A percentile compares a stretch with the other conserved stretches of the same genome.
Evolutionary conservation across 1,139 yeast species (phyloP).

Genomic region (Arxiozyma heterogenica): DNA sequence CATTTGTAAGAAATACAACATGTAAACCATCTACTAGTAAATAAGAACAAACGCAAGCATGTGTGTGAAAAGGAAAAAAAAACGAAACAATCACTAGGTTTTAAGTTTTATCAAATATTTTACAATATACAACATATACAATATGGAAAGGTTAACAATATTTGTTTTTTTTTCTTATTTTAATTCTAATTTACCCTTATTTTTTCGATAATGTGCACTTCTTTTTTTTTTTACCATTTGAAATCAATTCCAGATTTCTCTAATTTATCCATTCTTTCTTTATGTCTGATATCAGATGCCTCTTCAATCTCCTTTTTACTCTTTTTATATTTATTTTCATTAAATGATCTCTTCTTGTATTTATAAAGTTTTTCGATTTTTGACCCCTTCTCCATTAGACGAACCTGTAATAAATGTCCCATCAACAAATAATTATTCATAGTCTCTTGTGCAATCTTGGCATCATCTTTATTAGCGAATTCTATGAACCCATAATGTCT

Average conservation of each 20-base stretch:
- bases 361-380: conserved; percentile 53
- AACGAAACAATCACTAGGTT: too few species aligned
- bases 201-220: neutral
- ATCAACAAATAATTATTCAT: conserved; percentile 89
- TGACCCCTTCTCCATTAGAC: conserved; percentile 40
- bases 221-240: conserved; percentile 19
- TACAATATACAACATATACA: neutral
- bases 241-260: conserved; percentile 30
- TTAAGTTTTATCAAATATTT: neutral
- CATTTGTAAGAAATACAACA: too few species aligned
- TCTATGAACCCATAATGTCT: conserved; percentile 91
- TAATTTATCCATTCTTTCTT: conserved; percentile 29
- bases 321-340: conserved; percentile 40
- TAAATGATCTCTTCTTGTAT: conserved; percentile 42
- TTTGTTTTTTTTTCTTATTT: too few species aligned
- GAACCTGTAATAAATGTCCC: conserved; percentile 75
- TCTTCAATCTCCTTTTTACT: conserved; percentile 30
- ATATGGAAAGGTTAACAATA: neutral
- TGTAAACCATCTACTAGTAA: neutral
- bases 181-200: neutral
- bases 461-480: conserved; percentile 65
- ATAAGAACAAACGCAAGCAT: neutral
- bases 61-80: too few species aligned
- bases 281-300: conserved; percentile 26
- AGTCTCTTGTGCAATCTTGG: conserved; percentile 82